phyloP scores from a whole-genome alignment of 495 filamentous ascomycete species.

The Melanomma pulvis-pyrius region DNA sequence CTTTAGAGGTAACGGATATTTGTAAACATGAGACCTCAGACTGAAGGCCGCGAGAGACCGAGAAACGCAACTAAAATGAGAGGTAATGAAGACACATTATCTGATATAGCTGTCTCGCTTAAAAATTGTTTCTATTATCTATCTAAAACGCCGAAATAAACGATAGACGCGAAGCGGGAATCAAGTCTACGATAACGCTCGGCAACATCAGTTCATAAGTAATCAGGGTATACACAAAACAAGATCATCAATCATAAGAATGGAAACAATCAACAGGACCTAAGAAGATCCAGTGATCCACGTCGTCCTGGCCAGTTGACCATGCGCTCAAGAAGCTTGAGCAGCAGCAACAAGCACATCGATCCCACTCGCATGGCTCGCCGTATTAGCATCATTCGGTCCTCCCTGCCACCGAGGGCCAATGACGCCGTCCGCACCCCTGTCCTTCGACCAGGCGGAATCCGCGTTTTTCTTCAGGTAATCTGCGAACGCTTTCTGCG shows the following conservation, averaged over 20 bases:
- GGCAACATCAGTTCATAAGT: not conserved
- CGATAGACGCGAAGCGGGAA: too few species aligned
- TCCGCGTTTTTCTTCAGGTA: conserved; percentile 66
- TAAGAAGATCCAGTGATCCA: too few species aligned
- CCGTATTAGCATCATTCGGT: conserved; percentile 51
- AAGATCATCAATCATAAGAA: not conserved
- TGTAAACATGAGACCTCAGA: too few species aligned
- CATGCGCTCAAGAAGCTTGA: not conserved
- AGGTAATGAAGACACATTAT: too few species aligned
- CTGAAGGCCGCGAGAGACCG: too few species aligned
- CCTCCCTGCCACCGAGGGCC: conserved; percentile 64
- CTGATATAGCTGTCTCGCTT: too few species aligned
- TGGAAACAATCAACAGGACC: not conserved
- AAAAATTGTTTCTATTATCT: too few species aligned
- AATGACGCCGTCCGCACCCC: conserved; percentile 55
- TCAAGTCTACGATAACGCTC: not conserved
- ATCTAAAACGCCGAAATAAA: too few species aligned
- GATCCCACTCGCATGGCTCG: conserved; percentile 68
- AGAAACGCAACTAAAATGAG: too few species aligned
- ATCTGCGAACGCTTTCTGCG: conserved; percentile 53
- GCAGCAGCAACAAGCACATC: conserved; percentile 71
- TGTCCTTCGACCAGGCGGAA: conserved; percentile 67
- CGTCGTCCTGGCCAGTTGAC: too few species aligned
- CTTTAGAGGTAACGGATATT: too few species aligned
- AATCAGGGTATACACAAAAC: not conserved